phyloP scores from a whole-genome alignment of 441 rosid genomes.

The Erysimum pusillum region DNA sequence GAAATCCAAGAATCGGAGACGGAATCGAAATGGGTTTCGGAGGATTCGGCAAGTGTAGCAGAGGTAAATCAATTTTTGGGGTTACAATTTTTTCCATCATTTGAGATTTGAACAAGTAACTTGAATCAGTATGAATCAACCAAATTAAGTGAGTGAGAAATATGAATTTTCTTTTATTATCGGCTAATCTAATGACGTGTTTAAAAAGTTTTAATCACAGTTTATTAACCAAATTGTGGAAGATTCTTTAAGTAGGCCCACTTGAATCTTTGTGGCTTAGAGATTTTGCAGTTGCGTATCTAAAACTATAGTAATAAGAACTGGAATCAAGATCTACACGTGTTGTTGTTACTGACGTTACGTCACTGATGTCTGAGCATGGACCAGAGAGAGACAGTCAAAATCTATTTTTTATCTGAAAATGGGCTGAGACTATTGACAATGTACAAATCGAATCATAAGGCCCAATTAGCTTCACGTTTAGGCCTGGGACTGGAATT shows the following conservation, averaged over 20 bases:
- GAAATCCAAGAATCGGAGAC: constrained; percentile 38
- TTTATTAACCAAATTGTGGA: constrained; percentile 35
- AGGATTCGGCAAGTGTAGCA: constrained; percentile 37
- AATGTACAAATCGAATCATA: not conserved
- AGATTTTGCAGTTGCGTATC: constrained; percentile 59
- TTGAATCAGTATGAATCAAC: constrained; percentile 10
- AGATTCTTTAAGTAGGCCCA: constrained; percentile 49
- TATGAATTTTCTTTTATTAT: not conserved
- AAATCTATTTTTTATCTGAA: not conserved
- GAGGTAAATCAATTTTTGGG: constrained; percentile 47
- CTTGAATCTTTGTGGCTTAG: constrained; percentile 63
- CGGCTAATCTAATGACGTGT: constrained; percentile 29
- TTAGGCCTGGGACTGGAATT: constrained; percentile 12
- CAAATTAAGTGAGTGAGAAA: not conserved
- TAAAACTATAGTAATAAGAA: constrained; percentile 4
- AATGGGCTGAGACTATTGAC: constrained; percentile 5
- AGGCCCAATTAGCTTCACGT: constrained; percentile 15
- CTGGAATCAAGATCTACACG: constrained; percentile 40
- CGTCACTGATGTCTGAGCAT: constrained; percentile 17
- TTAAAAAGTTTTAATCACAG: constrained; percentile 18
- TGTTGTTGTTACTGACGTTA: constrained; percentile 31
- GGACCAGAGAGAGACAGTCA: constrained; percentile 18
- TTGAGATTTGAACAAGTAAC: constrained; percentile 27
- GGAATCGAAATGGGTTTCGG: constrained; percentile 43
- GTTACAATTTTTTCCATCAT: constrained; percentile 57